phyloP scores from a whole-genome alignment of 2,329 filamentous ascomycete genomes.

The Nakataea oryzae region DNA sequence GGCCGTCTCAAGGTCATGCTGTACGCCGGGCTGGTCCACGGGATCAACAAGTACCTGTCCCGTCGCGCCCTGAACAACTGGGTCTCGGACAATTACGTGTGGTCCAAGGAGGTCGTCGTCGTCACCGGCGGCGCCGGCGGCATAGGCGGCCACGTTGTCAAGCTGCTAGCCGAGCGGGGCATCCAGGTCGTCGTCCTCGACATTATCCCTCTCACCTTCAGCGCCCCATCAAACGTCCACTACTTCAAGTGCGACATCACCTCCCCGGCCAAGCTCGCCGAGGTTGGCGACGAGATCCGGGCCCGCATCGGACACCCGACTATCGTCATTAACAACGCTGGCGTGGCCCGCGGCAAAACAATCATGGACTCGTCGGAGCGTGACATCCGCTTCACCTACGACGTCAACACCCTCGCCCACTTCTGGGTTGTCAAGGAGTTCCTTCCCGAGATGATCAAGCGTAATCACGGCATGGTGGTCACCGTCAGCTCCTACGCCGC shows the following conservation, averaged over 20 bases:
- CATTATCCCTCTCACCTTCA: slow-evolving; percentile 49
- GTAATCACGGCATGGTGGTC: slow-evolving; percentile 63
- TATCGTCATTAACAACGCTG: slow-evolving; percentile 64
- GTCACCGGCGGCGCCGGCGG: slow-evolving; percentile 67
- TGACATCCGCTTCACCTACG: slow-evolving; percentile 57
- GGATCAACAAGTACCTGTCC: slow-evolving; percentile 40
- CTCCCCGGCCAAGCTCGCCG: slow-evolving; percentile 39
- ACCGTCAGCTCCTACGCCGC: slow-evolving; percentile 57
- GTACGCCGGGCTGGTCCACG: slow-evolving; percentile 37
- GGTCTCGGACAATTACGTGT: slow-evolving; percentile 40
- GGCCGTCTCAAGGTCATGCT: slow-evolving; percentile 42
- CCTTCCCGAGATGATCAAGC: slow-evolving; percentile 50
- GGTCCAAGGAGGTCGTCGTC: slow-evolving; percentile 41
- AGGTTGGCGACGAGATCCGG: slow-evolving; percentile 41
- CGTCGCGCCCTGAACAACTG: slow-evolving; percentile 37
- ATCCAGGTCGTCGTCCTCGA: slow-evolving; percentile 65
- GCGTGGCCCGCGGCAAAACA: slow-evolving; percentile 48
- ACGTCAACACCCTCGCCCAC: slow-evolving; percentile 59
- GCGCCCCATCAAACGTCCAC: slow-evolving; percentile 33
- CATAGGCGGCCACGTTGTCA: slow-evolving; percentile 58
- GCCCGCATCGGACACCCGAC: slow-evolving; percentile 52
- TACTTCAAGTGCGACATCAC: slow-evolving; percentile 64
- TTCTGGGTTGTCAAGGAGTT: slow-evolving; percentile 53
- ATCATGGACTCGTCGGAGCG: slow-evolving; percentile 46
- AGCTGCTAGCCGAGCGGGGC: slow-evolving; percentile 51